phyloP scores from a whole-genome alignment of 352 stramenopile genomes.

The Pythium utonaiense region DNA sequence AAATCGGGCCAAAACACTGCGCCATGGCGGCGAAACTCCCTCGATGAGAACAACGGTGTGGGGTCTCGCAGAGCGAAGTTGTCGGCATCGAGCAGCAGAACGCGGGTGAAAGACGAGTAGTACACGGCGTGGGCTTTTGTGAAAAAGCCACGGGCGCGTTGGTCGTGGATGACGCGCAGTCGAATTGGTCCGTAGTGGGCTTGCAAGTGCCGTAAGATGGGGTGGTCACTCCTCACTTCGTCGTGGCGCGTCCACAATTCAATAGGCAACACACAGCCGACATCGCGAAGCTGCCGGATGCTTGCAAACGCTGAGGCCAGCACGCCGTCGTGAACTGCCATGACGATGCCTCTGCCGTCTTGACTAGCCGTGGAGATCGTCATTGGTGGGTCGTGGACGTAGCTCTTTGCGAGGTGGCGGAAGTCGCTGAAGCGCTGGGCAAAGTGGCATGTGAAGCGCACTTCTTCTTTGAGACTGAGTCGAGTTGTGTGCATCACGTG shows the following conservation, averaged over 20 bases:
- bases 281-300: constrained; percentile 22
- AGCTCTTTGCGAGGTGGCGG: constrained; percentile 33
- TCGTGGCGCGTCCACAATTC: constrained; percentile 32
- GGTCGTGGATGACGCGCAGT: constrained; percentile 27
- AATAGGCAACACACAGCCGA: constrained; percentile 26
- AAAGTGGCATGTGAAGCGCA: constrained; percentile 66
- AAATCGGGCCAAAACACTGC: constrained; percentile 38
- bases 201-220: constrained; percentile 24
- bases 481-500: constrained; percentile 63
- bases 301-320: constrained; percentile 25
- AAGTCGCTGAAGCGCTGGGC: constrained; percentile 58
- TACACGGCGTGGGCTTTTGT: constrained; percentile 33
- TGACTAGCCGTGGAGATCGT: neutral
- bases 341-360: constrained; percentile 26
- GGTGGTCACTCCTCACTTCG: constrained; percentile 19
- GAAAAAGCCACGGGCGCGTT: constrained; percentile 23
- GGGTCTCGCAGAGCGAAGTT: constrained; percentile 31
- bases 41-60: constrained; percentile 25
- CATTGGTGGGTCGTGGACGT: constrained; percentile 62
- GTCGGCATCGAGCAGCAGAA: constrained; percentile 35
- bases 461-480: constrained; percentile 60
- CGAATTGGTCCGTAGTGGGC: constrained; percentile 20
- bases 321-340: constrained; percentile 31
- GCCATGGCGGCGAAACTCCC: constrained; percentile 17
- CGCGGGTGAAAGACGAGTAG: constrained; percentile 29